These are phyloP conservation scores for Apiospora hydei DNA, from an alignment of 2,329 filamentous ascomycete genomes.

Conservation along the genomic window DNA sequence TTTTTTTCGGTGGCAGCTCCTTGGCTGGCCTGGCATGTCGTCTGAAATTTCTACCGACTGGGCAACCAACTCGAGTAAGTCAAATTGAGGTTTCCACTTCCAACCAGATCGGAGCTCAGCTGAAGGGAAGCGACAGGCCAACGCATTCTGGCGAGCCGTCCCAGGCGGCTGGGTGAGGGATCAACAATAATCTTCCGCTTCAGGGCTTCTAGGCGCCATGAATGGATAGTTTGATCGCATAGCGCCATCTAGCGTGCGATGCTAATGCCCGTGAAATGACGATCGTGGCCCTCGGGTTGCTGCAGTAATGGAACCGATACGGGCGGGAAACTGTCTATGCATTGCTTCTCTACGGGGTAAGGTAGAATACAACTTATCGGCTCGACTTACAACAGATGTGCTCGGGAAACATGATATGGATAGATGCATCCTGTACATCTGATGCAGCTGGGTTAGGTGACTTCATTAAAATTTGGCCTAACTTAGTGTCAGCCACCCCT, in stretches of 20 bases:
- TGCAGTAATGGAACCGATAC: not conserved
- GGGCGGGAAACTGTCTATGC: not conserved
- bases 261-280: slow-evolving; percentile 5
- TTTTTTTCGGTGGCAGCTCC: not conserved
- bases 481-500: not conserved
- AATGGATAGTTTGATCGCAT: not conserved
- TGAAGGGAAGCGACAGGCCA: not conserved
- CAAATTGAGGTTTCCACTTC: not conserved
- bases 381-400: not conserved
- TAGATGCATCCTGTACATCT: not conserved
- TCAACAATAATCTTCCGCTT: not conserved
- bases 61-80: slow-evolving; percentile 2
- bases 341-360: not conserved
- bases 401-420: not conserved
- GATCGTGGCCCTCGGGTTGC: not conserved
- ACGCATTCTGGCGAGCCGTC: not conserved
- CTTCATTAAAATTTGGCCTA: not conserved
- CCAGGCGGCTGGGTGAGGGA: not conserved
- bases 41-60: not conserved
- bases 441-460: slow-evolving; percentile 2
- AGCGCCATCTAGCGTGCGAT: not conserved
- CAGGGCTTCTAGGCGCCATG: not conserved
- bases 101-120: not conserved
- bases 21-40: not conserved
- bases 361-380: not conserved